Base-by-base conservation (phyloP, 768 basidiomycete genomes). In the Hemileccinum impolitum region DNA sequence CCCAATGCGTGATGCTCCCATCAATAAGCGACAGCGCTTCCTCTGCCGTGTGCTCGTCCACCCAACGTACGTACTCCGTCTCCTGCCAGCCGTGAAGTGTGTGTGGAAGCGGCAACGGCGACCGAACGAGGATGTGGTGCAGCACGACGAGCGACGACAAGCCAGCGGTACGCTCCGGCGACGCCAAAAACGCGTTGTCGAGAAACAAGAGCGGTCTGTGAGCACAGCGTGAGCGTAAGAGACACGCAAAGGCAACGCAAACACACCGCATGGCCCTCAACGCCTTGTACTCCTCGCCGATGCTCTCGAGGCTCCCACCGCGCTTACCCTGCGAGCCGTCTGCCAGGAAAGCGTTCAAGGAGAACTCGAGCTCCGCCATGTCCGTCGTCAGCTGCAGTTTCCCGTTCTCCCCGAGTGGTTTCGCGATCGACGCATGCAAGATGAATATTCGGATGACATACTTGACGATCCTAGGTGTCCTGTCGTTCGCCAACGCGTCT, bases 281-380 rank as follows among this genome's bases (percentile, higher is more conserved):
- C 1, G 82, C 80, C 28, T 80, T 79, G 70, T 98, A 98, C 54
- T 96, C 94, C 17, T 88, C 89, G 0, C 92, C 94, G 9, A 94
- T 77, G 14, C 70, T 76, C 53, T 89, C 87, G 36, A 95, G 72
- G 57, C 80, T 81, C 11, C 80, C 77, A 1, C 82, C 79, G 6
- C 84, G 79, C 58, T 82, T 81, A 49, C 73, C 74, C 53, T 79
- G 77, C 2, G 72, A 63, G 43, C 75, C 75, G 47, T 84, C 82
- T 2, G 72, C 73, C 71, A 85, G 74, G 65, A 97, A 90, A 4
- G 88, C 80, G 58, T 84, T 87, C 47, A 99, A 66, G 0, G 90
- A 84, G 65, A 98, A 96, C 71, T 99, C 96, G 52, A 98, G 77
- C 65, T 93, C 90, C 0, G 94, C 89, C 93, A 97, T 95, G 66